phyloP scores from a whole-genome alignment of 768 basidiomycete species.

The Tephrocybe sp. region DNA sequence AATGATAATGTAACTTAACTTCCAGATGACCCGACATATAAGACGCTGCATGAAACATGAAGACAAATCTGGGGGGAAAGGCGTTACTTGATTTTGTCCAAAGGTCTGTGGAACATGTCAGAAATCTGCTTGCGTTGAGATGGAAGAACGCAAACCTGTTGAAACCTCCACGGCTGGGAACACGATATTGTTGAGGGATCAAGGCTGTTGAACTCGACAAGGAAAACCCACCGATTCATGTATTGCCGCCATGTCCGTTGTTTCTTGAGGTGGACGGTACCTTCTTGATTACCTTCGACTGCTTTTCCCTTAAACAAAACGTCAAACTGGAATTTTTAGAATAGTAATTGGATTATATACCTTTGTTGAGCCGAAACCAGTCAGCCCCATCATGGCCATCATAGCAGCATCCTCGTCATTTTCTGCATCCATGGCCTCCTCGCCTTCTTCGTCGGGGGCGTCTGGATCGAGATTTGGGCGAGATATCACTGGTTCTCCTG shows the following conservation, averaged over 20 bases:
- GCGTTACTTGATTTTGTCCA: conserved; percentile 88
- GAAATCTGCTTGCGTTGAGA: conserved; percentile 2
- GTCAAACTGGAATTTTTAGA: not conserved
- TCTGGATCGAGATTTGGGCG: conserved; percentile 41
- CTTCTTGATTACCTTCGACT: conserved; percentile 82
- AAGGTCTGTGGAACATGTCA: conserved; percentile 53
- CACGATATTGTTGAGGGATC: conserved; percentile 8
- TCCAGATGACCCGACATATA: not conserved
- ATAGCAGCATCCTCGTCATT: conserved; percentile 75
- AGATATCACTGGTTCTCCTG: conserved; percentile 10
- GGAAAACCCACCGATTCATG: conserved; percentile 79
- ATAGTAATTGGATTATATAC: conserved; percentile 35
- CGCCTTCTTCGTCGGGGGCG: conserved; percentile 41
- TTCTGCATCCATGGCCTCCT: conserved; percentile 51
- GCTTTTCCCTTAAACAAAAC: conserved; percentile 58
- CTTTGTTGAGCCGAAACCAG: conserved; percentile 88
- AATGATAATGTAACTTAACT: conserved; percentile 16
- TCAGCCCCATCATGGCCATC: conserved; percentile 88
- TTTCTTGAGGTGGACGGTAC: conserved; percentile 66
- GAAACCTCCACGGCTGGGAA: conserved; percentile 74
- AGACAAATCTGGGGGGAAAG: not conserved
- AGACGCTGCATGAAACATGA: not conserved
- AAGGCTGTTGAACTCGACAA: not conserved
- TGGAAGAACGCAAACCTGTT: conserved; percentile 52
- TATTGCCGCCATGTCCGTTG: conserved; percentile 94